Percentiles rank a stretch among this genome's conserved stretches.
phyloP scores from a whole-genome alignment of 768 basidiomycete genomes.

The Tulasnella sp. region DNA sequence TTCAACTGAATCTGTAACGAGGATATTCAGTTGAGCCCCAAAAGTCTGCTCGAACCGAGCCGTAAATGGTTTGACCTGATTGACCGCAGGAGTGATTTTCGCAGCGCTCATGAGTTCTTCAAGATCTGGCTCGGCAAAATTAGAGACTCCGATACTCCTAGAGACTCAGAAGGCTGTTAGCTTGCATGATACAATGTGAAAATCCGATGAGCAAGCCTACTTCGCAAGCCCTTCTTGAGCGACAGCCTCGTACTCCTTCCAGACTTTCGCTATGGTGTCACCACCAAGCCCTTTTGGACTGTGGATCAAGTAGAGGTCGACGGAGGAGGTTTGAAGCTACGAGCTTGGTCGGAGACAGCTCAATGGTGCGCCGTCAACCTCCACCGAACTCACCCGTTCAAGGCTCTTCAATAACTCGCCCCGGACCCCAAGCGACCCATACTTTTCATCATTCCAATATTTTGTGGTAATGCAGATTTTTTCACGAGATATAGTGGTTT shows the following conservation, averaged over 20 bases:
- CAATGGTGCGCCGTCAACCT: not conserved
- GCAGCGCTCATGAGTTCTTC: slow-evolving; percentile 51
- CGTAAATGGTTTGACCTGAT: slow-evolving; percentile 50
- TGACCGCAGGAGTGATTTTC: slow-evolving; percentile 59
- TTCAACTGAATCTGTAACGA: slow-evolving; percentile 57
- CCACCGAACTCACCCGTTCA: slow-evolving; percentile 42
- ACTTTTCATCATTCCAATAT: slow-evolving; percentile 48
- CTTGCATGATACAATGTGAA: not conserved
- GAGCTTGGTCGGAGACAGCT: slow-evolving; percentile 6
- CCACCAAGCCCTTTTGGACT: slow-evolving; percentile 41
- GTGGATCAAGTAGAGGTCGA: slow-evolving; percentile 74
- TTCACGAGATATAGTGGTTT: slow-evolving; percentile 38
- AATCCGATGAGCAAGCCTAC: slow-evolving; percentile 35
- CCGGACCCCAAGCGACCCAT: slow-evolving; percentile 33
- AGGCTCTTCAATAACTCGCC: slow-evolving; percentile 43
- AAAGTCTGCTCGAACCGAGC: not conserved
- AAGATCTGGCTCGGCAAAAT: slow-evolving; percentile 55
- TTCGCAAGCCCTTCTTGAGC: slow-evolving; percentile 56
- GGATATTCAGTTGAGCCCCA: not conserved
- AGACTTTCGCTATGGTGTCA: slow-evolving; percentile 46
- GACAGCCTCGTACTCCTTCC: slow-evolving; percentile 57
- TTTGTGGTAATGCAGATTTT: slow-evolving; percentile 67
- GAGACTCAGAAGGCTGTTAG: slow-evolving; percentile 24
- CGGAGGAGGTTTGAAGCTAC: slow-evolving; percentile 57
- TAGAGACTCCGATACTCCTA: slow-evolving; percentile 73